Evolutionary conservation across 768 basidiomycete species (phyloP).

Genomic region (Pleurotus tuber-regium): DNA sequence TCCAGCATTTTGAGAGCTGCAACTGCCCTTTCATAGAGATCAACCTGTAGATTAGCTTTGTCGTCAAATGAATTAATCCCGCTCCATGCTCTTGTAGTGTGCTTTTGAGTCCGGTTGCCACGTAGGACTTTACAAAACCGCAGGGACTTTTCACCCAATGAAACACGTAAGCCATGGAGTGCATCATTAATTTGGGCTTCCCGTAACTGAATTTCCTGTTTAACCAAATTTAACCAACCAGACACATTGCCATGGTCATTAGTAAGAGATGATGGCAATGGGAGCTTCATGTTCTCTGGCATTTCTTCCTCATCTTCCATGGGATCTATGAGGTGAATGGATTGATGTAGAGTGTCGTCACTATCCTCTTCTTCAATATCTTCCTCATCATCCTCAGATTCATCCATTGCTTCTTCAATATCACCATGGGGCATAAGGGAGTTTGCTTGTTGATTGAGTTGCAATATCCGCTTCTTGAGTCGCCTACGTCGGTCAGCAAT

Average conservation of each 20-base stretch:
- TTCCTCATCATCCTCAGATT: slow-evolving; percentile 1
- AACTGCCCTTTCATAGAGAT: not conserved
- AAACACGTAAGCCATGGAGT: slow-evolving; percentile 16
- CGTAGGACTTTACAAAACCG: slow-evolving; percentile 6
- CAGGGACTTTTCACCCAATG: slow-evolving; percentile 4
- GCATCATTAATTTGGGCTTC: slow-evolving; percentile 16
- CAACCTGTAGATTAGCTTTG: not conserved
- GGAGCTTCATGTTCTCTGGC: slow-evolving; percentile 1
- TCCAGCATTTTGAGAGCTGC: not conserved
- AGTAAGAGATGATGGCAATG: slow-evolving; percentile 10
- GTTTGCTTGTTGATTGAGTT: not conserved
- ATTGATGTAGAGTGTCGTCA: not conserved
- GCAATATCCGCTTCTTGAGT: not conserved
- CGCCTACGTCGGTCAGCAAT: not conserved
- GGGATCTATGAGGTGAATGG: not conserved
- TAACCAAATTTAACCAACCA: slow-evolving; percentile 14
- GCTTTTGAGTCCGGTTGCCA: not conserved
- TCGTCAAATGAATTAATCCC: not conserved
- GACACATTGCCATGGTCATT: slow-evolving; percentile 2
- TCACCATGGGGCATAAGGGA: not conserved
- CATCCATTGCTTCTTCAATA: not conserved
- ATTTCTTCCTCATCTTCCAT: not conserved
- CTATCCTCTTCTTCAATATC: not conserved
- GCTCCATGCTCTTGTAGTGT: not conserved
- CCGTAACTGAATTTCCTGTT: slow-evolving; percentile 15